Percentiles rank a stretch among this genome's conserved stretches.
phyloP scores from a whole-genome alignment of 306 rosid genomes.

The Arachis stenosperma region DNA sequence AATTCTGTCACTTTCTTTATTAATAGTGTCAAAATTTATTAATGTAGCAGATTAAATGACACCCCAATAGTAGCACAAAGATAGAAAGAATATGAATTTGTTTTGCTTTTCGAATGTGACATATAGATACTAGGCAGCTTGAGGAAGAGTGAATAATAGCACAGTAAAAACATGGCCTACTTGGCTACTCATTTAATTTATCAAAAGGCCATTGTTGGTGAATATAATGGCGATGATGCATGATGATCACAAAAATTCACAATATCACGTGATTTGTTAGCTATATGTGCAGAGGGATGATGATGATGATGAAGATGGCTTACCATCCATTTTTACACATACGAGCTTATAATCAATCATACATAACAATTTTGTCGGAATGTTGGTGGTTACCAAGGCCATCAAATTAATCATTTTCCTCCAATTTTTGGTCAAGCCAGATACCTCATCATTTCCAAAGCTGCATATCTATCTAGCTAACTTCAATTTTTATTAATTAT shows the following conservation, averaged over 20 bases:
- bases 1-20: no score
- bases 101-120: background rate
- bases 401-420: slow-evolving; percentile 49
- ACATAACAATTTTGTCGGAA: slow-evolving; percentile 54
- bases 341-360: slow-evolving; percentile 22
- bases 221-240: no score
- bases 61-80: background rate
- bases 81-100: background rate
- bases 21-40: no score
- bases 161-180: background rate
- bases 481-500: background rate
- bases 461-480: slow-evolving; percentile 19
- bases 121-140: background rate
- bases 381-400: slow-evolving; percentile 63
- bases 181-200: no score
- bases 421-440: slow-evolving; percentile 39
- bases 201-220: no score
- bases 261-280: slow-evolving; percentile 57
- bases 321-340: slow-evolving; percentile 42
- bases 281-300: slow-evolving; percentile 42
- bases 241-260: background rate
- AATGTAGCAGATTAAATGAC: no score
- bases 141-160: background rate
- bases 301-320: slow-evolving; percentile 59
- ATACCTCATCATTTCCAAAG: slow-evolving; percentile 1